Conservation (phyloP, 73 alveolate species). For the Breviolum minutum region DNA sequence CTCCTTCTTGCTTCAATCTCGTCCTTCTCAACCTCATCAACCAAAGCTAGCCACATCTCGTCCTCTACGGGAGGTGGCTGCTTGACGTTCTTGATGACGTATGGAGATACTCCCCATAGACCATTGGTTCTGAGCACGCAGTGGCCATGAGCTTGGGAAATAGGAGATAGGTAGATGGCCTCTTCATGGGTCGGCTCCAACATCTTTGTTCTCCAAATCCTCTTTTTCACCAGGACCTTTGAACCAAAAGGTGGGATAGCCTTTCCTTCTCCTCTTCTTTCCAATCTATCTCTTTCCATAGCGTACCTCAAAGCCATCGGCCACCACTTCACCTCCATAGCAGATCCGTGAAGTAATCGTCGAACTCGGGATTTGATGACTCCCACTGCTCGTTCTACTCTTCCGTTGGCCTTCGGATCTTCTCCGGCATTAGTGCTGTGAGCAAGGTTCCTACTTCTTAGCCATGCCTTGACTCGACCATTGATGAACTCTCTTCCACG, state of each 20-base stretch:
- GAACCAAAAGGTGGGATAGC: background rate
- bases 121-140: background rate
- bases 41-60: background rate
- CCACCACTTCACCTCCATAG: background rate
- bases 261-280: background rate
- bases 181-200: background rate
- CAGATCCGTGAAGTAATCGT: background rate
- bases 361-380: background rate
- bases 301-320: background rate
- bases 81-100: background rate
- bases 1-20: background rate
- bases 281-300: background rate
- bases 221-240: background rate
- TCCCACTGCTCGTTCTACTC: background rate
- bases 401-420: background rate
- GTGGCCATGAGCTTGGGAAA: background rate
- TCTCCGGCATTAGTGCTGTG: background rate
- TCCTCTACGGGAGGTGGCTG: background rate
- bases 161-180: too few relatives aligned
- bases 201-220: background rate
- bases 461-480: background rate
- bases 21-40: background rate
- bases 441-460: background rate
- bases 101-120: background rate
- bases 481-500: background rate